Evolutionary conservation across 192 early-diverging fungal genomes (phyloP).

Genomic region (Umbelopsis sp.): DNA sequence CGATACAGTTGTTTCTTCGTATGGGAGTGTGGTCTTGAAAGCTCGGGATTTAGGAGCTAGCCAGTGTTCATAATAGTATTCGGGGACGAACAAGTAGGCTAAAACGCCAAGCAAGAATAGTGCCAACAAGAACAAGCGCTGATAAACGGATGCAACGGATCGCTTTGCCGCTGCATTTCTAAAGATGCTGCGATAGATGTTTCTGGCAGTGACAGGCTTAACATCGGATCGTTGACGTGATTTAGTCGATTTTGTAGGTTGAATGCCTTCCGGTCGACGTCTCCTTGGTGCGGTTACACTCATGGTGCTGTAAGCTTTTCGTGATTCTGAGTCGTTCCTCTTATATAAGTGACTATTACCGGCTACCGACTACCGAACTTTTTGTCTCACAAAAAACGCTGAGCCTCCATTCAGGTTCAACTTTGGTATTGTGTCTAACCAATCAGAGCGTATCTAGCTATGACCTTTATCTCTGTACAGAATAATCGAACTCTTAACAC

Average conservation of each 20-base stretch:
- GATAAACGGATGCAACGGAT: background rate
- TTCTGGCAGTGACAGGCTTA: background rate
- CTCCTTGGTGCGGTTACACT: conserved; percentile 6
- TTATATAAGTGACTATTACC: background rate
- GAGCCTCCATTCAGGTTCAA: too few relatives aligned
- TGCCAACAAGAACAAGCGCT: background rate
- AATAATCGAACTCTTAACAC: too few relatives aligned
- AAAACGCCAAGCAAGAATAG: background rate
- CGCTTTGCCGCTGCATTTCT: background rate
- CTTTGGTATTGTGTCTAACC: background rate
- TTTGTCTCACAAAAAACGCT: background rate
- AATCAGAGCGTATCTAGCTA: background rate
- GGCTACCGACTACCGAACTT: background rate
- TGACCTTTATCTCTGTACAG: too few relatives aligned
- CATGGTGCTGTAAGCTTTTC: background rate
- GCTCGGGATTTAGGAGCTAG: conserved; percentile 5
- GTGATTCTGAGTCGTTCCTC: background rate
- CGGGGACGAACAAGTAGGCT: background rate
- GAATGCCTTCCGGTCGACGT: background rate
- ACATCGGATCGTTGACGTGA: background rate
- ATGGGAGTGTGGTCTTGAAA: background rate
- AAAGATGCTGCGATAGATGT: background rate
- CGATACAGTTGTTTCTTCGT: background rate
- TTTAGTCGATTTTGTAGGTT: background rate
- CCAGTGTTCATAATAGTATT: conserved; percentile 14